A percentile compares a stretch with the other conserved stretches of the same genome.
phyloP scores from a whole-genome alignment of 257 asterid species.

The Nicotiana noctiflora region DNA sequence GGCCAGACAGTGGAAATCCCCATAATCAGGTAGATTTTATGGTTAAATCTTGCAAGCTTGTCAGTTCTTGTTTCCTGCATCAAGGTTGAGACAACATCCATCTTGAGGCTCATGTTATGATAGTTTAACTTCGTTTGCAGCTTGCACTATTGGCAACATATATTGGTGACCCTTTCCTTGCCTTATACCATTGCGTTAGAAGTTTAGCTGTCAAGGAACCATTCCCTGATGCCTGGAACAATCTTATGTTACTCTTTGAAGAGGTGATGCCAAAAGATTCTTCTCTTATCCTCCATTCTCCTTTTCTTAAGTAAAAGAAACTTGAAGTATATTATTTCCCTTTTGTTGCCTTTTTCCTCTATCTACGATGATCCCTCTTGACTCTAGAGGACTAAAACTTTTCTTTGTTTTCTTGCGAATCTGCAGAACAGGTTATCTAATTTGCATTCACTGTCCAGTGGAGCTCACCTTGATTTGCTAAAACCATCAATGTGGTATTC shows the following conservation, averaged over 20 bases:
- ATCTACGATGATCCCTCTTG: neutral
- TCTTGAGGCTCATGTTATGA: neutral
- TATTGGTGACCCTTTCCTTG: conserved; percentile 69
- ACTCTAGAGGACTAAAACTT: conserved; percentile 1
- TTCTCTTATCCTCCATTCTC: neutral
- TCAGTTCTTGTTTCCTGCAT: conserved; percentile 2
- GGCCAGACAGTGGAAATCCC: conserved; percentile 88
- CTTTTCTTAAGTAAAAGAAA: neutral
- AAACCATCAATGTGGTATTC: conserved; percentile 47
- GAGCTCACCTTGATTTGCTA: conserved; percentile 45
- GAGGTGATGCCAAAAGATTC: conserved; percentile 37
- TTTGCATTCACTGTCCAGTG: conserved; percentile 34
- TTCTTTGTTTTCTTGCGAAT: conserved; percentile 23
- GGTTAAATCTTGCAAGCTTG: neutral
- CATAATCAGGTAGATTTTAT: conserved; percentile 68
- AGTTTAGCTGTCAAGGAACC: conserved; percentile 89
- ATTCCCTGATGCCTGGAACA: conserved; percentile 90
- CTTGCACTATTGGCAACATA: conserved; percentile 80
- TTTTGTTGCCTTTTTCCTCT: neutral
- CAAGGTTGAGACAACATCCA: neutral
- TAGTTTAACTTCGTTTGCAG: conserved; percentile 32
- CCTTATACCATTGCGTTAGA: conserved; percentile 77
- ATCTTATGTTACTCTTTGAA: conserved; percentile 73
- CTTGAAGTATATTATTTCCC: neutral
- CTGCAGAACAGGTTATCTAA: conserved; percentile 67